Evolutionary conservation across 1,284 basidiomycete species (phyloP), one percentile per base, ranked within the genome.

Genomic region (Ustilago curta): DNA sequence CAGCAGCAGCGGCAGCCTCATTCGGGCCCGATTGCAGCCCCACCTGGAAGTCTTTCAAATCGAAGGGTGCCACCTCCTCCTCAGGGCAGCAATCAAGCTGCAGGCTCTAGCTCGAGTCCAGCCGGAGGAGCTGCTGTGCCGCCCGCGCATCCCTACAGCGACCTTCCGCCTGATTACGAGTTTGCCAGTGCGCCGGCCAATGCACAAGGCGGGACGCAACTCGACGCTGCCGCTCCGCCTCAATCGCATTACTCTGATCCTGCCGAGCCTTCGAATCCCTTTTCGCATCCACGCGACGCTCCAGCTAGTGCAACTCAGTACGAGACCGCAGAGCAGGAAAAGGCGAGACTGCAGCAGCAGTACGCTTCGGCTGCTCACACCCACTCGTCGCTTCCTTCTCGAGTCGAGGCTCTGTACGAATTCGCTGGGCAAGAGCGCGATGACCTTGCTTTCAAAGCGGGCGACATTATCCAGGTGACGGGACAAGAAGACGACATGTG

Each of bases 101-200:
- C 53, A 12, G 45, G 54, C 5, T 35, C 56, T 16, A 50, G 40
- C n/a, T 57, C 67, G 16, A 35, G 35, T 16, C 12, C 31, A 5
- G 8, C 27, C 11, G 55, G 35, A 12, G 29, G 42, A 3, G n/a
- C 27, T 14, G 21, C 32, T 7, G 23, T n/a, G 11, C 47, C 21
- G 0, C 31, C 43, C 3, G n/a, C 58, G 4, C 61, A 58, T n/a
- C 35, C 68, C 1, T 68, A 76, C n/a, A 32, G 27, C 2, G 68
- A 76, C 16, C 73, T 76, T 2, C 73, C 73, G 4, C 73, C 73
- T n/a, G 73, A 71, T 55, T 76, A 76, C 31, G 68, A 76, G 55
- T 71, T 76, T 19, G 73, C 73, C 19, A 76, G 42, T 31, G 51
- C 64, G 0, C 68, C 73, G 8, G 45, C 65, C 18, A 71, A 51